Percentiles rank a stretch among this genome's conserved stretches.
Conservation (phyloP, 345 rosid genomes). For the Boechera retrofracta region DNA sequence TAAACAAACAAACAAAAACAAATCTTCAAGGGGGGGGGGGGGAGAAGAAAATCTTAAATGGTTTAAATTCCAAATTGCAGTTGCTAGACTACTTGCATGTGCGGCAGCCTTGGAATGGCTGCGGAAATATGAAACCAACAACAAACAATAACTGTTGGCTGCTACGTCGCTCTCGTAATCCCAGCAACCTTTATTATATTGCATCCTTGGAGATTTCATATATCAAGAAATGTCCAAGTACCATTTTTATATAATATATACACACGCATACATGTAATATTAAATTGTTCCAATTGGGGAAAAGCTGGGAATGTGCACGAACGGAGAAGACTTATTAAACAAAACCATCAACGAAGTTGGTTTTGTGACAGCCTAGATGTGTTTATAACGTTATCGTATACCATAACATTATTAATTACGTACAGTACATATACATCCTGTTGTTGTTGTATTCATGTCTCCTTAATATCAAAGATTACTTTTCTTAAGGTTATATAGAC, state of each 20-base stretch:
- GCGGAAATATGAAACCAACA: slow-evolving; percentile 30
- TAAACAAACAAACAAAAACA: neutral
- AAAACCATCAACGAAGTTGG: slow-evolving; percentile 19
- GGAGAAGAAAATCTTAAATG: neutral
- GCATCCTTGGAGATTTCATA: slow-evolving; percentile 22
- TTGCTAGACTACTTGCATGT: neutral
- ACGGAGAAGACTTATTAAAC: slow-evolving; percentile 18
- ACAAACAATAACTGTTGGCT: slow-evolving; percentile 37
- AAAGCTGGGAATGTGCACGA: slow-evolving; percentile 37
- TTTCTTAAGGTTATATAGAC: neutral
- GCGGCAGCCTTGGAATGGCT: slow-evolving; percentile 9
- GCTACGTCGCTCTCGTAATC: slow-evolving; percentile 38
- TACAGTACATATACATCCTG: neutral
- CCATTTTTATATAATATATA: slow-evolving; percentile 20
- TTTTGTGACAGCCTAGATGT: slow-evolving; percentile 35
- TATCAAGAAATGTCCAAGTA: slow-evolving; percentile 17
- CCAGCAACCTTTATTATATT: slow-evolving; percentile 33
- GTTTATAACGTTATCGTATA: slow-evolving; percentile 3
- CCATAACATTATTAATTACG: slow-evolving; percentile 13
- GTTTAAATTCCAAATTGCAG: neutral
- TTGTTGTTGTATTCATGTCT: neutral
- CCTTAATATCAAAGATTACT: neutral
- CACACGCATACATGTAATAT: slow-evolving; percentile 28
- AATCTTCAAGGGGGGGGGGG: neutral
- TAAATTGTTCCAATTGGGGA: slow-evolving; percentile 8